These are phyloP conservation scores for Brassica incana DNA, from an alignment of 345 rosid species.

Conservation along the genomic window DNA sequence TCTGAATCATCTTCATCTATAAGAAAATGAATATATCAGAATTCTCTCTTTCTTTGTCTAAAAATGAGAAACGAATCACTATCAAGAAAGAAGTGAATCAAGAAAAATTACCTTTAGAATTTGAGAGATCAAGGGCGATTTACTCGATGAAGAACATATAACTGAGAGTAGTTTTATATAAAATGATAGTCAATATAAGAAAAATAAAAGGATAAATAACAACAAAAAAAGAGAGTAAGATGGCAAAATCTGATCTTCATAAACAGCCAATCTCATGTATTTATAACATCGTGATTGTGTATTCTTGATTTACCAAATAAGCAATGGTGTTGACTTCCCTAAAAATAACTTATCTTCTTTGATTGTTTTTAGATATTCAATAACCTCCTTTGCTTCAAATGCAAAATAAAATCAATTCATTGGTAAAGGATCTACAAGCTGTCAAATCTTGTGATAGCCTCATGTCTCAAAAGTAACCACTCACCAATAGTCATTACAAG, in stretches of 20 bases:
- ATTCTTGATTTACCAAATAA: constrained; percentile 14
- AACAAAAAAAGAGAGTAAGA: neutral
- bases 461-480: constrained; percentile 41
- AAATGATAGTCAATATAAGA: neutral
- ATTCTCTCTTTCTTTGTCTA: neutral
- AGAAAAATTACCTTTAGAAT: neutral
- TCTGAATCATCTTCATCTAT: constrained; percentile 24
- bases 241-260: neutral
- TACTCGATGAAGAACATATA: neutral
- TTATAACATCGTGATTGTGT: constrained; percentile 1
- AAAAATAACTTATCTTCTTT: neutral
- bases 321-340: neutral
- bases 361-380: neutral
- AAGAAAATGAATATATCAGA: neutral
- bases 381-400: neutral
- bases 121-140: neutral
- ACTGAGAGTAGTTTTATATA: neutral
- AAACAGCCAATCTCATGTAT: neutral
- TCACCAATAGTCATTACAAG: constrained; percentile 82
- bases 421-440: neutral
- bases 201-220: neutral
- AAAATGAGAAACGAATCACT: neutral
- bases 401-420: neutral
- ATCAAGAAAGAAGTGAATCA: neutral
- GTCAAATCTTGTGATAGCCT: neutral